Percentiles rank a stretch among this genome's conserved stretches.
phyloP scores from a whole-genome alignment of 306 rosid genomes.

The Lupinus albus region DNA sequence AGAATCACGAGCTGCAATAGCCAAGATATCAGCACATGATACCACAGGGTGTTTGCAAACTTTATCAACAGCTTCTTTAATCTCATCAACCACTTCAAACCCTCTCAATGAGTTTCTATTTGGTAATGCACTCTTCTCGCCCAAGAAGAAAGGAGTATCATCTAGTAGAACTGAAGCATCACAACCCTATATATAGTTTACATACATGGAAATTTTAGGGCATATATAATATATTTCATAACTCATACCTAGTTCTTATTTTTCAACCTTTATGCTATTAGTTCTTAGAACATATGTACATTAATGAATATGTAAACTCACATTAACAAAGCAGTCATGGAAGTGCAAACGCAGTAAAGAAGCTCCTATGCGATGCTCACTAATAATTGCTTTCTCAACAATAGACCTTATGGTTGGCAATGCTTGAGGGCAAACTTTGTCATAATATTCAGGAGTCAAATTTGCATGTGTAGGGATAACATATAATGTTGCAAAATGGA shows the following conservation, averaged over 20 bases:
- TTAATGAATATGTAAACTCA: slow-evolving; percentile 10
- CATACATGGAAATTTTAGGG: not conserved
- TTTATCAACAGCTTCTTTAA: slow-evolving; percentile 43
- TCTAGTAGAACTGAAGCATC: slow-evolving; percentile 52
- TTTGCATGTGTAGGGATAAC: slow-evolving; percentile 9
- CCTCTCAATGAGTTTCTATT: slow-evolving; percentile 48
- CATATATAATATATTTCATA: not conserved
- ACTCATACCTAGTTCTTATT: not conserved
- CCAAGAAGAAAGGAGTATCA: slow-evolving; percentile 34
- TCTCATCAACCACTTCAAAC: slow-evolving; percentile 45
- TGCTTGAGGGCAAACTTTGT: slow-evolving; percentile 41
- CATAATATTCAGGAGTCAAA: slow-evolving; percentile 33
- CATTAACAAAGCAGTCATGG: slow-evolving; percentile 49
- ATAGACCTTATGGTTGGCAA: slow-evolving; percentile 25
- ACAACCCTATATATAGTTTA: slow-evolving; percentile 41
- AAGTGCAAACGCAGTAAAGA: slow-evolving; percentile 46
- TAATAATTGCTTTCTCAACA: slow-evolving; percentile 17
- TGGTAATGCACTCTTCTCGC: slow-evolving; percentile 48
- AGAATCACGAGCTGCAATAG: slow-evolving; percentile 56
- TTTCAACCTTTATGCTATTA: not conserved
- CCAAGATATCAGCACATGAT: slow-evolving; percentile 56
- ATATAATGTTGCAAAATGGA: slow-evolving; percentile 29
- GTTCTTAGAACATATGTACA: not conserved
- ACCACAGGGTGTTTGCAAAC: slow-evolving; percentile 40
- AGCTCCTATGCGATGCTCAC: slow-evolving; percentile 37